Percentiles rank a stretch among this genome's conserved stretches.
phyloP scores from a whole-genome alignment of 495 filamentous ascomycete species.

The Penicillium pulvis region DNA sequence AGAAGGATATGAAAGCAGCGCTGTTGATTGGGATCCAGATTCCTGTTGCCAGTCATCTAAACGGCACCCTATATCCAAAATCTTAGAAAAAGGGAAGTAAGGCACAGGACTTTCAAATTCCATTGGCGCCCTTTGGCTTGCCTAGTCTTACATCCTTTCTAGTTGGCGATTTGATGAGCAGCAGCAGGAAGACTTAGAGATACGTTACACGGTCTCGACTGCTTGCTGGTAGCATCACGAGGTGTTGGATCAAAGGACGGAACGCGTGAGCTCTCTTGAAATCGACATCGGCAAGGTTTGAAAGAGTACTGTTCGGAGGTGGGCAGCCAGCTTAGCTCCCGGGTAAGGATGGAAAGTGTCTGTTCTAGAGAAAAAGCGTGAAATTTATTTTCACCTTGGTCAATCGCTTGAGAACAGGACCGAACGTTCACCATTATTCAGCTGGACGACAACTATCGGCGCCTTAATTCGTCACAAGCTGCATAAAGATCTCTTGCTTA shows the following conservation, averaged over 20 bases:
- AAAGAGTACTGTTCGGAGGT: slow-evolving; percentile 6
- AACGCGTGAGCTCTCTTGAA: too few species aligned
- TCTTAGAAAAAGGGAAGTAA: background rate
- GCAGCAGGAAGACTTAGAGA: background rate
- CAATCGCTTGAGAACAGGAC: background rate
- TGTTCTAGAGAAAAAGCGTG: background rate
- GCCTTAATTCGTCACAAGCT: background rate
- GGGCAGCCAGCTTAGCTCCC: slow-evolving; percentile 1
- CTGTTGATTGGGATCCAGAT: slow-evolving; percentile 5
- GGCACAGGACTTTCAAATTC: background rate
- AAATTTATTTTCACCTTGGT: background rate
- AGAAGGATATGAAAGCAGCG: background rate
- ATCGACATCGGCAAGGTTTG: slow-evolving; percentile 7
- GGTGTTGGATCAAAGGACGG: background rate
- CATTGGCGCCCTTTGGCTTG: slow-evolving; percentile 2
- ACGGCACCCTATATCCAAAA: background rate
- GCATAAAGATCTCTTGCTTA: background rate
- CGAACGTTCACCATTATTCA: too few species aligned
- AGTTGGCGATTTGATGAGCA: slow-evolving; percentile 5
- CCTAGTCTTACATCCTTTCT: slow-evolving; percentile 11
- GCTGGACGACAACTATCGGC: background rate
- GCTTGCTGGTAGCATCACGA: background rate
- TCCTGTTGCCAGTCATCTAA: slow-evolving; percentile 3
- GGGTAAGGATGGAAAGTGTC: background rate
- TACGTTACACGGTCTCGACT: background rate